These are phyloP conservation scores for Volvox reticuliferus DNA, from an alignment of 139 green algal species.

Conservation along the genomic window DNA sequence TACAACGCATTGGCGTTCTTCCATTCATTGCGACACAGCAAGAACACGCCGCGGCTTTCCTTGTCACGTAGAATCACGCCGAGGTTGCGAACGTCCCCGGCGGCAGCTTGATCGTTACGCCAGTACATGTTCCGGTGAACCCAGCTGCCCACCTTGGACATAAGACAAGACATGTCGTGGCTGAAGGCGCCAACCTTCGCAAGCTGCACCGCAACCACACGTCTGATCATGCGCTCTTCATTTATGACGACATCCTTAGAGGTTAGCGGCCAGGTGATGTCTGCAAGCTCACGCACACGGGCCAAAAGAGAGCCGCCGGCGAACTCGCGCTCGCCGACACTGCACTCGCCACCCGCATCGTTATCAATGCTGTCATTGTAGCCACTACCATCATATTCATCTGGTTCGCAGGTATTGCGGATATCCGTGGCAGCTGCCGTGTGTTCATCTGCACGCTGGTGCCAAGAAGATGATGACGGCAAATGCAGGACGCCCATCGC, in stretches of 20 bases:
- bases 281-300: not conserved
- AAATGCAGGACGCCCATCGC: no score
- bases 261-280: not conserved
- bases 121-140: not conserved
- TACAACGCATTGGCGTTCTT: not conserved
- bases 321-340: not conserved
- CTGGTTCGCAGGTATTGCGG: no score
- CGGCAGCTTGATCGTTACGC: not conserved
- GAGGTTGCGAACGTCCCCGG: not conserved
- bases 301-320: not conserved
- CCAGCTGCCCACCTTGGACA: not conserved
- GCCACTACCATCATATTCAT: no score
- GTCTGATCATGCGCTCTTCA: not conserved
- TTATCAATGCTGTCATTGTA: not conserved
- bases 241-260: not conserved
- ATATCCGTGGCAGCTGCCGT: no score
- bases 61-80: not conserved
- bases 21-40: not conserved
- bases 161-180: not conserved
- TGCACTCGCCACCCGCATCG: not conserved
- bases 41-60: not conserved
- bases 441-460: no score
- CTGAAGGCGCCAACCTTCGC: not conserved
- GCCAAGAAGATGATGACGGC: no score
- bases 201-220: not conserved